These are phyloP conservation scores for Lentinus brumalis DNA, from an alignment of 768 basidiomycete genomes.

Conservation along the genomic window DNA sequence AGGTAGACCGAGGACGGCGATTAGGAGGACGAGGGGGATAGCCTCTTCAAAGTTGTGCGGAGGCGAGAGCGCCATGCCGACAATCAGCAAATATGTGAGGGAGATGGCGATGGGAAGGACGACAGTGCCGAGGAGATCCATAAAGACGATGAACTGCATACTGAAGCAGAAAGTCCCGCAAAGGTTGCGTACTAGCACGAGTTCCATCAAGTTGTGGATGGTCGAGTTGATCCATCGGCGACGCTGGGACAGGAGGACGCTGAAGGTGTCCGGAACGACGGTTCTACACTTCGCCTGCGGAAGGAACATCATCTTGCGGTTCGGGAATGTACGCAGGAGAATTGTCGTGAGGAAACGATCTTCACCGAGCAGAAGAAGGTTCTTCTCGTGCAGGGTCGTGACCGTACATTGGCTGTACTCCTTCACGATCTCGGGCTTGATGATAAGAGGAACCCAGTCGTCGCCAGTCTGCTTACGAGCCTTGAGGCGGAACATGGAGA, in stretches of 20 bases:
- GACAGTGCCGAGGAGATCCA: constrained; percentile 91
- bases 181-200: constrained; percentile 92
- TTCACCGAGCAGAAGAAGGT: constrained; percentile 92
- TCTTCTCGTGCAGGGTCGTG: constrained; percentile 96
- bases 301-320: constrained; percentile 99
- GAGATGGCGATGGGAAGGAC: constrained; percentile 93
- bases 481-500: constrained; percentile 99
- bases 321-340: constrained; percentile 94
- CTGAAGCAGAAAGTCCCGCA: constrained; percentile 99
- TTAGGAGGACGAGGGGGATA: constrained; percentile 88
- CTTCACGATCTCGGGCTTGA: constrained; percentile 95
- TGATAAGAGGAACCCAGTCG: constrained; percentile 97
- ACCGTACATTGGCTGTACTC: constrained; percentile 97
- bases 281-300: constrained; percentile 96
- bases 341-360: constrained; percentile 99
- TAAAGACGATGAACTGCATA: constrained; percentile 99
- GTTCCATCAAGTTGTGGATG: constrained; percentile 99
- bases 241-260: constrained; percentile 91
- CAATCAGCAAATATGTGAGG: constrained; percentile 87
- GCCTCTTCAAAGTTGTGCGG: constrained; percentile 88
- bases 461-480: constrained; percentile 85
- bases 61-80: constrained; percentile 76
- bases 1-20: constrained; percentile 91
- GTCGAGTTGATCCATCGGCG: constrained; percentile 99
- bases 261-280: constrained; percentile 94